Base-by-base conservation (phyloP, 306 rosid species). In the Hippophae gyantsensis region DNA sequence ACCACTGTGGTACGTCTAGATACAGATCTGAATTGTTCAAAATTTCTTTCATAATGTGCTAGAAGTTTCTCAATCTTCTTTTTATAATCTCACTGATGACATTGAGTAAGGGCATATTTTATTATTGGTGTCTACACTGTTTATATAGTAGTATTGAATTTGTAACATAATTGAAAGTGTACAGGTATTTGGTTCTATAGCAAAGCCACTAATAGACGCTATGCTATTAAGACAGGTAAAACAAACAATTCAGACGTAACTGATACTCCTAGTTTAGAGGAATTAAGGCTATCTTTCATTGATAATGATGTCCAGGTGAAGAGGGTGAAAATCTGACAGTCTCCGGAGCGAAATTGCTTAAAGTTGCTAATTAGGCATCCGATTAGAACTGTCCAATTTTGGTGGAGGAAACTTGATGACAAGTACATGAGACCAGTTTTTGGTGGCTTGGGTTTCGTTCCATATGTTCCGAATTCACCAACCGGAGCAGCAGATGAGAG, bases 321-420 rank as follows among this genome's bases (percentile, higher is more conserved):
- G 79, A 72, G 62, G 70, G 61, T 63, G 56, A 48, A 56, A 12
- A 45, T 43, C 53, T 56, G 41, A 27, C 56, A 7, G 5, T 18
- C 6, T 26, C 66, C 54, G 3, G 63, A 66, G 69, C 54, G 59
- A 55, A 68, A 78, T 45, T 61, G 81, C 63, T 58, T 86, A 0
- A 56, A 84, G 9, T 57, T 74, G 71, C 68, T 86, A 18, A 61
- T 82, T 1, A 67, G 74, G 7, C 12, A 82, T 63, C 95, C 95
- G 3, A 56, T 80, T 43, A 60, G 58, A 6, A 80, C 97, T 0
- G 84, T 79, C 38, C 97, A 90, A 65, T 70, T 75, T 68, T 79
- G 67, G 10, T 90, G 97, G 97, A 77, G 95, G 52, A 84, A 79
- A 71, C 82, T 90, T 42, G 95, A 90, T 68, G 84, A 86, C 63